A percentile compares a stretch with the other conserved stretches of the same genome.
These are phyloP conservation scores for maize (Zea mays) DNA, from an alignment of 176 grass and related monocot genomes.

Conservation along the genomic window DNA sequence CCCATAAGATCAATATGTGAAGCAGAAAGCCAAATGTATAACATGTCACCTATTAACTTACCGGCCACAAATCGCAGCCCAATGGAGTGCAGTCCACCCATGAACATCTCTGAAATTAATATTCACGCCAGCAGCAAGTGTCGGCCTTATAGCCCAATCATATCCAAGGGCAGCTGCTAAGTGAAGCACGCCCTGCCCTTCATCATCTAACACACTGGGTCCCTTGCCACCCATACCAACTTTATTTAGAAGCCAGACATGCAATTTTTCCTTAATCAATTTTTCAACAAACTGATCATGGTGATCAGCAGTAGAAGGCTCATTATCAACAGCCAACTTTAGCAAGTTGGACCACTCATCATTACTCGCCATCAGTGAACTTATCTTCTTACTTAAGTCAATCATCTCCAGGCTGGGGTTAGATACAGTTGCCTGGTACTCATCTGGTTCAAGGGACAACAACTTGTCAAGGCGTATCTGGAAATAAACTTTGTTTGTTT, in stretches of 20 bases:
- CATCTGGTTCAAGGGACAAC: conserved; percentile 53
- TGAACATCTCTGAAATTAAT: conserved; percentile 82
- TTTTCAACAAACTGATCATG: conserved; percentile 62
- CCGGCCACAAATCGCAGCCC: conserved; percentile 87
- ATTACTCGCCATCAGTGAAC: conserved; percentile 50
- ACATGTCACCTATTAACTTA: conserved; percentile 32
- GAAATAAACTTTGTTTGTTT: conserved; percentile 66
- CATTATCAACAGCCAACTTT: conserved; percentile 58
- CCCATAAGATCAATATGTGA: conserved; percentile 22
- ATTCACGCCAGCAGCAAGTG: conserved; percentile 65
- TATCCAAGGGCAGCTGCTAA: conserved; percentile 79
- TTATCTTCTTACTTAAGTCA: conserved; percentile 71
- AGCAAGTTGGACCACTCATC: conserved; percentile 81
- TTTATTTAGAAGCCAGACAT: conserved; percentile 84
- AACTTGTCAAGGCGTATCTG: conserved; percentile 73
- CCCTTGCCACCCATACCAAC: conserved; percentile 63
- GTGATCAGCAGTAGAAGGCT: conserved; percentile 40
- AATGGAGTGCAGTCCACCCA: conserved; percentile 87
- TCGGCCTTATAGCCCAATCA: conserved; percentile 77
- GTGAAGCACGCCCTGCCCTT: conserved; percentile 83
- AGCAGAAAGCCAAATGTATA: conserved; percentile 1
- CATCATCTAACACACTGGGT: conserved; percentile 72
- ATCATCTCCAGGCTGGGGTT: conserved; percentile 48
- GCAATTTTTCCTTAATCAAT: conserved; percentile 71
- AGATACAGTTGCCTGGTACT: conserved; percentile 51